These are phyloP conservation scores for Cercophora newfieldiana DNA, from an alignment of 495 filamentous ascomycete species.

Conservation along the genomic window DNA sequence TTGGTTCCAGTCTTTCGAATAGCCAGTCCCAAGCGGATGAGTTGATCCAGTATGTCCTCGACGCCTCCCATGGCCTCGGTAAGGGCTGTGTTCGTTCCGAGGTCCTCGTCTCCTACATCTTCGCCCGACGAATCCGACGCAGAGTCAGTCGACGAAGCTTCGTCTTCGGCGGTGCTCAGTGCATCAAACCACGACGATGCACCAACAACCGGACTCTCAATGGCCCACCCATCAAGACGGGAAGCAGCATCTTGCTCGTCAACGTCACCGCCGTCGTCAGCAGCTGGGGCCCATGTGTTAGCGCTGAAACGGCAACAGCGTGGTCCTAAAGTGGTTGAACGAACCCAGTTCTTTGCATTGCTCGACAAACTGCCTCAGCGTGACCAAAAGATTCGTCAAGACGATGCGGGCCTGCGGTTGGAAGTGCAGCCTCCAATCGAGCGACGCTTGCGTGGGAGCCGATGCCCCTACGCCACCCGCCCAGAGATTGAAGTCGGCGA, in stretches of 20 bases:
- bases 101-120: no score
- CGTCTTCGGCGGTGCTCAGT: no score
- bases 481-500: conserved; percentile 5
- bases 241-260: no score
- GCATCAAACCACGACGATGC: no score
- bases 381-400: background rate
- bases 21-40: background rate
- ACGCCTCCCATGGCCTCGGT: background rate
- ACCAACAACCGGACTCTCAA: no score
- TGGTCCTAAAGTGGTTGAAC: background rate
- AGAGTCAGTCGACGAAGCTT: no score
- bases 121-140: no score
- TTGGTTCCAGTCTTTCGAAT: conserved; percentile 1
- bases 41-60: background rate
- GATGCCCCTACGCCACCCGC: background rate
- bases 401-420: background rate
- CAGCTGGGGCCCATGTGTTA: background rate
- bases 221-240: no score
- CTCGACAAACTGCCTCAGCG: background rate
- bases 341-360: background rate
- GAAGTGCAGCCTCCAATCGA: background rate
- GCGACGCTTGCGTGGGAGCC: background rate
- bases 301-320: no score
- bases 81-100: background rate
- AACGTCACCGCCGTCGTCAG: background rate